Conservation (phyloP, 768 basidiomycete species). For the Hygrophoropsis aurantiaca region DNA sequence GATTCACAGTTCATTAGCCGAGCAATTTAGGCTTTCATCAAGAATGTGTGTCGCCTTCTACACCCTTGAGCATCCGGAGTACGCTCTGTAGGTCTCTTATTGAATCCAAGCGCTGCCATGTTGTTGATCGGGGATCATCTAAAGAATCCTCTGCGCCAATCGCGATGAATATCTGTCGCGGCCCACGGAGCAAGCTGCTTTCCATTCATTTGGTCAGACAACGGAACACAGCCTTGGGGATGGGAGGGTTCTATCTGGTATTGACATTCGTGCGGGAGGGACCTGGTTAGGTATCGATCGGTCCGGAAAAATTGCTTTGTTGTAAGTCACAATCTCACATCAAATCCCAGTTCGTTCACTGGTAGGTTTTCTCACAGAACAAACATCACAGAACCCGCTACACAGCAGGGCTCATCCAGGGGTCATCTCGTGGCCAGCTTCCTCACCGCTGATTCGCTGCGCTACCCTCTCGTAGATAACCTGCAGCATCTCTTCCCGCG, state of each 20-base stretch:
- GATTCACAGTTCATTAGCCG: too few relatives aligned
- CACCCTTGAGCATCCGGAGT: constrained; percentile 73
- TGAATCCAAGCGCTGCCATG: constrained; percentile 11
- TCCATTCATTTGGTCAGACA: constrained; percentile 59
- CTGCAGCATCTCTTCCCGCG: constrained; percentile 44
- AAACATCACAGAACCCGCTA: constrained; percentile 75
- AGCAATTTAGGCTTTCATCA: constrained; percentile 3
- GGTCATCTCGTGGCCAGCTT: constrained; percentile 70
- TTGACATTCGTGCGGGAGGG: constrained; percentile 71
- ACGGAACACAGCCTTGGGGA: constrained; percentile 12
- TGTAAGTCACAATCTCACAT: constrained; percentile 49
- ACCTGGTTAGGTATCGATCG: constrained; percentile 80
- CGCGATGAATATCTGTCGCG: constrained; percentile 73
- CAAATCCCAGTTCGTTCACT: not conserved
- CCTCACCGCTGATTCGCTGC: constrained; percentile 51
- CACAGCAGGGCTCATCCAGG: constrained; percentile 55
- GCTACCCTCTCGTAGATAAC: constrained; percentile 50
- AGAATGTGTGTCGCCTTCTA: constrained; percentile 80
- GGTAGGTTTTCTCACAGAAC: constrained; percentile 56
- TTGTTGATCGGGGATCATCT: constrained; percentile 6
- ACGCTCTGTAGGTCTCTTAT: constrained; percentile 59
- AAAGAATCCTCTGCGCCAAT: constrained; percentile 72
- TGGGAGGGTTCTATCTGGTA: constrained; percentile 64
- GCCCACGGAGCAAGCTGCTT: constrained; percentile 64
- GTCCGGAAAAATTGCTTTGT: constrained; percentile 63